Base-by-base conservation (phyloP, 768 basidiomycete species). In the Strobilomyces echinocephalus region DNA sequence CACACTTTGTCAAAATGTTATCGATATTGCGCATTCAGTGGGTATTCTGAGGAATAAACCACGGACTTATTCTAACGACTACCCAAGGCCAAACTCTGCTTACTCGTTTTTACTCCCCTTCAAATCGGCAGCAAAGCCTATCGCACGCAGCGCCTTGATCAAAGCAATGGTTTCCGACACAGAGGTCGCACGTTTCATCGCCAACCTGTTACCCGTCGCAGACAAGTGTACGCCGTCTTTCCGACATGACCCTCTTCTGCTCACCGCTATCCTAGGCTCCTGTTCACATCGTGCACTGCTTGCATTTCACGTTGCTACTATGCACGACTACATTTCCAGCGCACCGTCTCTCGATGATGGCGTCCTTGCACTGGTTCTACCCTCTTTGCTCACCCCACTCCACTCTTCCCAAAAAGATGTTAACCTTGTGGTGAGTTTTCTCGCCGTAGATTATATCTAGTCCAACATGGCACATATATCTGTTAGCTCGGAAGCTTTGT, bases 1-100 rank as follows among this genome's bases (percentile, higher is more conserved):
- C 90, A 0, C 93, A 97, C 67, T 98, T 98, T 69, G 80, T 87
- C 9, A 95, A 97, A 61, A 91, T 97, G 79, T 76, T 97, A 24
- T 83, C 88, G 2, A 92, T 99, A 61, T 73, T 97, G 49, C 81
- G 86, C 61, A 79, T 92, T 52, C 76, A 79, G 88, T 90, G 59
- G 24, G 82, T 73, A 3, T 10, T 38, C 26, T 14, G 51, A 14
- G 3, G 8, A 3, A 3, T 7, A 33, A 14, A 12, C 30, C 8
- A n/a, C 11, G 15, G 3, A 28, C 10, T 30, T 36, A 46, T 55
- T 43, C 60, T 56, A 36, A 56, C 34, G 11, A 20, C 11, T 48
- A 28, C 26, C 6, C 0, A 49, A 91, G 88, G 59, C 75, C 78
- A 20, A 79, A 80, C 50, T 79, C 87, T 0, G 63, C 73, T 0